Conservation (phyloP, 1,284 basidiomycete genomes). For the Laetiporus sulphureus region DNA sequence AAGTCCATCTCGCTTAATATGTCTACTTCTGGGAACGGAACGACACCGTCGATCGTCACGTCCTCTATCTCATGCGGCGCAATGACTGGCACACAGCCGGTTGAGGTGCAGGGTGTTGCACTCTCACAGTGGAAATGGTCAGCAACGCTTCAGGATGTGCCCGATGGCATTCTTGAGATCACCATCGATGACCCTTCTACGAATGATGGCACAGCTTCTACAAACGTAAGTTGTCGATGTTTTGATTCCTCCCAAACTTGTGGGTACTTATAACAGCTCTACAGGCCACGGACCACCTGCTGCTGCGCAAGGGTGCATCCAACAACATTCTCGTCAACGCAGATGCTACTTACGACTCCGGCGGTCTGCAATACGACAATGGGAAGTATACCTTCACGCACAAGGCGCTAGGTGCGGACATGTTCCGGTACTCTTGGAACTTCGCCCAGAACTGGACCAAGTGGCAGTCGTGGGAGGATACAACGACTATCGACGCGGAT, state of each 20-base stretch:
- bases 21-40: constrained; percentile 61
- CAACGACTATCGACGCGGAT: constrained; percentile 54
- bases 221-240: constrained; percentile 45
- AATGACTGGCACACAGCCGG: constrained; percentile 38
- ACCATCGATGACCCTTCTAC: constrained; percentile 53
- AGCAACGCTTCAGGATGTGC: constrained; percentile 63
- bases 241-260: too few relatives aligned
- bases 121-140: constrained; percentile 67
- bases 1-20: constrained; percentile 56
- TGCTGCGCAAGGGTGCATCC: constrained; percentile 70
- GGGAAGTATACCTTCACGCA: constrained; percentile 74
- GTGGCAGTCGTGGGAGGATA: constrained; percentile 73
- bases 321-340: constrained; percentile 83
- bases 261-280: background rate
- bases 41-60: constrained; percentile 41
- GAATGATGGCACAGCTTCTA: constrained; percentile 37
- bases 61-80: constrained; percentile 40
- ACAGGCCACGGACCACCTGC: constrained; percentile 64
- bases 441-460: constrained; percentile 81
- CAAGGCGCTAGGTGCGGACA: constrained; percentile 80
- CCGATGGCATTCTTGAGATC: constrained; percentile 77
- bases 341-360: constrained; percentile 66
- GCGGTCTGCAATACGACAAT: constrained; percentile 52
- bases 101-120: constrained; percentile 45
- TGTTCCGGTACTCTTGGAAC: constrained; percentile 79